A percentile compares a stretch with the other conserved stretches of the same genome.
Conservation (phyloP, 78 protist genomes). For the Ministeria vibrans region DNA sequence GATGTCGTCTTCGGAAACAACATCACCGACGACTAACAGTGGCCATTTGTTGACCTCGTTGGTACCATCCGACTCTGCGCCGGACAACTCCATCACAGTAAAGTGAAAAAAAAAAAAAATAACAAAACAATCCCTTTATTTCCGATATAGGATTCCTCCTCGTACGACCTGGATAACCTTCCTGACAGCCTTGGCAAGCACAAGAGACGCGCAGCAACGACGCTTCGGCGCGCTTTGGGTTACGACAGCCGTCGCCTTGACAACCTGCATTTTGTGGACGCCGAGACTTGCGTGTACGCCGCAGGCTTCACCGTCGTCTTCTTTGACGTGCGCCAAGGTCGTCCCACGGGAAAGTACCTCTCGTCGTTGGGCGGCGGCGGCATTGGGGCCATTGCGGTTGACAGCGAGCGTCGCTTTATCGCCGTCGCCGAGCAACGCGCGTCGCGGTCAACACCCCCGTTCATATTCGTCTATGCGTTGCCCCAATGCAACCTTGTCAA, state of each 20-base stretch:
- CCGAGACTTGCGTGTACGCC: background rate
- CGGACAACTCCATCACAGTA: too few species aligned
- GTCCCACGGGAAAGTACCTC: background rate
- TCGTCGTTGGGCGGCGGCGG: background rate
- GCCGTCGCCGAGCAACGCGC: slow-evolving; percentile 55
- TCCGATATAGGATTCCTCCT: too few species aligned
- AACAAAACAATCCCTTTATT: too few species aligned
- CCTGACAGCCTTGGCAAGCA: too few species aligned
- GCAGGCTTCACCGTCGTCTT: background rate
- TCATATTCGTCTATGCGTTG: slow-evolving; percentile 36
- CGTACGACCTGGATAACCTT: too few species aligned
- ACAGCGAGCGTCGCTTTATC: slow-evolving; percentile 5
- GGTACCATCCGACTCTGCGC: too few species aligned
- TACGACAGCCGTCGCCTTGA: background rate
- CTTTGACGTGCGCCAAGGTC: background rate
- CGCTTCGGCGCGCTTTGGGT: background rate
- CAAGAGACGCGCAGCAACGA: too few species aligned
- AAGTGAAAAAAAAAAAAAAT: too few species aligned
- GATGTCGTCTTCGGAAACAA: too few species aligned
- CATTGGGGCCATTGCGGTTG: background rate
- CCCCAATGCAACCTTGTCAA: slow-evolving; percentile 1
- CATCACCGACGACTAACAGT: too few species aligned
- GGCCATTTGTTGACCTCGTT: too few species aligned
- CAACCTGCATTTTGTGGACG: background rate
- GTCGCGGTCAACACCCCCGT: slow-evolving; percentile 11